Conservation (phyloP, 2,329 filamentous ascomycete genomes). For the Lasiodiplodia theobromae region DNA sequence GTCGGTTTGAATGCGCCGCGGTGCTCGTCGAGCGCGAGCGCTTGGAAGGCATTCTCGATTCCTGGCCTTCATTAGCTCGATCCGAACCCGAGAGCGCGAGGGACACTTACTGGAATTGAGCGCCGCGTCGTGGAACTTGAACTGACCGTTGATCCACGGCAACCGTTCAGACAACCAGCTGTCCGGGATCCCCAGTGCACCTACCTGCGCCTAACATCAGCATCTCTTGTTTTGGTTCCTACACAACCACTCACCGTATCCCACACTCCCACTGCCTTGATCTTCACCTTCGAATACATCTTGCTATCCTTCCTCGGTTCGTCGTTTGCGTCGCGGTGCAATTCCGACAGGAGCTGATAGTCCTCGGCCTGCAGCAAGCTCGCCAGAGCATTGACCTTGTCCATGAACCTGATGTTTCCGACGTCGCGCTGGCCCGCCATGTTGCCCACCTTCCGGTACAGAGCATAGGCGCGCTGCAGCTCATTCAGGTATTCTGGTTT, state of each 20-base stretch:
- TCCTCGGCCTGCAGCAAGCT: not conserved
- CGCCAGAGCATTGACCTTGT: not conserved
- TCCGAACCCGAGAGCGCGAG: not conserved
- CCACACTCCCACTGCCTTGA: slow-evolving; percentile 57
- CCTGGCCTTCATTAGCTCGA: slow-evolving; percentile 9
- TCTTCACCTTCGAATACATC: slow-evolving; percentile 33
- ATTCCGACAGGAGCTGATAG: not conserved
- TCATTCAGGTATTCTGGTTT: slow-evolving; percentile 55
- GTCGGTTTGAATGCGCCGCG: slow-evolving; percentile 60
- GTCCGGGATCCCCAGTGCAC: slow-evolving; percentile 9
- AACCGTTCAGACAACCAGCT: not conserved
- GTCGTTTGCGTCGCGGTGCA: not conserved
- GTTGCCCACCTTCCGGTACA: slow-evolving; percentile 35
- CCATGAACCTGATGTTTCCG: not conserved
- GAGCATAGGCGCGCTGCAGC: slow-evolving; percentile 49
- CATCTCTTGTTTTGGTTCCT: not conserved
- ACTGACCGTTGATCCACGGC: slow-evolving; percentile 27
- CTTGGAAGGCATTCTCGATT: slow-evolving; percentile 64
- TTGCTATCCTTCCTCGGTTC: not conserved
- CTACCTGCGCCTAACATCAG: slow-evolving; percentile 38
- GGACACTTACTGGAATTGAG: slow-evolving; percentile 12
- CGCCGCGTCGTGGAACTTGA: slow-evolving; percentile 29
- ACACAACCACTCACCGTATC: slow-evolving; percentile 52
- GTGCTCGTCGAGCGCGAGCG: slow-evolving; percentile 62
- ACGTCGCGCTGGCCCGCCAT: not conserved